phyloP scores from a whole-genome alignment of 495 filamentous ascomycete species.

The Penicillium roqueforti region DNA sequence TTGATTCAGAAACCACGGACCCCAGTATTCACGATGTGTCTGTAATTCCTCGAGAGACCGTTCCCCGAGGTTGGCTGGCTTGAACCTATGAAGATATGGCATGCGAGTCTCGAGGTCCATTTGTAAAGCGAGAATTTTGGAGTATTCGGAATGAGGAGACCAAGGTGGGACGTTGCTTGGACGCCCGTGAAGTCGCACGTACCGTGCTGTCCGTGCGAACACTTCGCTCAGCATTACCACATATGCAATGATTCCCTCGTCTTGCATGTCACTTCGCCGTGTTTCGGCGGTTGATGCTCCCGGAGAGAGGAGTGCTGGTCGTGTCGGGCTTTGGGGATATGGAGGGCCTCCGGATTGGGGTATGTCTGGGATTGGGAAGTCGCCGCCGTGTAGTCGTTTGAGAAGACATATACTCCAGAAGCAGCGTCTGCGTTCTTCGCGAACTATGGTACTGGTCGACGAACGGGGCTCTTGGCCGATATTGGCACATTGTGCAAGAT shows the following conservation, averaged over 20 bases:
- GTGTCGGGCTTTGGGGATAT: slow-evolving; percentile 29
- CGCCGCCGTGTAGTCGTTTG: slow-evolving; percentile 43
- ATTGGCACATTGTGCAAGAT: slow-evolving; percentile 43
- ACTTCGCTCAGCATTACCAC: slow-evolving; percentile 44
- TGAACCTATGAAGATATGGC: slow-evolving; percentile 45
- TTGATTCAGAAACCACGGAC: slow-evolving; percentile 46
- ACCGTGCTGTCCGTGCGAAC: slow-evolving; percentile 42
- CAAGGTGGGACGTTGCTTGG: slow-evolving; percentile 44
- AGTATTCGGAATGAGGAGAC: slow-evolving; percentile 48
- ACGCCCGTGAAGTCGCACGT: slow-evolving; percentile 42
- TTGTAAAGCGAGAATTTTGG: slow-evolving; percentile 43
- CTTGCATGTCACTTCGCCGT: slow-evolving; percentile 28
- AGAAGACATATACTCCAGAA: slow-evolving; percentile 49
- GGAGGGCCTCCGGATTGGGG: slow-evolving; percentile 34
- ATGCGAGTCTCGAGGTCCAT: slow-evolving; percentile 48
- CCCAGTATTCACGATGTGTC: slow-evolving; percentile 43
- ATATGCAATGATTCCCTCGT: slow-evolving; percentile 47
- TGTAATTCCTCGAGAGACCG: slow-evolving; percentile 38
- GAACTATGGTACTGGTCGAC: slow-evolving; percentile 15
- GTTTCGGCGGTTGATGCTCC: slow-evolving; percentile 15
- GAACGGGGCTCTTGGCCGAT: slow-evolving; percentile 32
- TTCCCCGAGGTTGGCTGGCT: slow-evolving; percentile 41
- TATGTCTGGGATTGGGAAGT: slow-evolving; percentile 38
- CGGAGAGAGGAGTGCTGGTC: slow-evolving; percentile 27
- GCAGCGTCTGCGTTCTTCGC: slow-evolving; percentile 44